Evolutionary conservation across 176 grass and related monocot species (phyloP), one percentile per base, ranked within the genome.

Genomic region (Avena eriantha): DNA sequence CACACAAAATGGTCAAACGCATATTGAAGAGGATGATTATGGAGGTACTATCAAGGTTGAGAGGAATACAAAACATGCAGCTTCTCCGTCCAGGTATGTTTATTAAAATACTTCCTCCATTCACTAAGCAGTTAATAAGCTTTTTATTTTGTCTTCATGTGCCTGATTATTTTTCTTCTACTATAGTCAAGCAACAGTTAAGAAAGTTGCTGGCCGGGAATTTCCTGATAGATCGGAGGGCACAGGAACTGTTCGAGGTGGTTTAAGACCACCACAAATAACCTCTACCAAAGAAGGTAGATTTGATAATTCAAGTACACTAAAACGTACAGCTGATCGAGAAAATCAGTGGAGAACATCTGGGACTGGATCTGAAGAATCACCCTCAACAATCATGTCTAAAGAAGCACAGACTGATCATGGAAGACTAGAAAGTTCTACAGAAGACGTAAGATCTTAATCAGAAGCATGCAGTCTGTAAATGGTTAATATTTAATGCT

Each of bases 181-280:
- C 63, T 69, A 2, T 82, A 97, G 94, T 92, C 91, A 77, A 86
- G 79, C 80, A 79, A 94, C 90, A 35, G 79, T 90, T 72, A 87
- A 31, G 64, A 94, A 88, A 84, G 51, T 89, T 65, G 47, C 88
- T 88, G 88, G 84, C 57, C 66, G 78, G 84, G 91, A 86, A 79
- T 78, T 90, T 80, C 19, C 84, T 80, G 89, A 93, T 79, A 90
- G 70, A 83, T 87, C 82, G 19, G 90, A 92, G 79, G 85, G 76
- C 70, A 98, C 92, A 53, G 97, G 97, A 60, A 99, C 97, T 80
- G 85, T 97, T 64, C 88, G 83, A 78, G 92, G 86, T 86, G 76
- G 50, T 85, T 57, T 86, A 64, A 90, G 85, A 35, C 83, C 88
- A 33, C 88, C 90, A 26, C 92, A 89, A 80, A 87, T 55, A 14